A percentile compares a stretch with the other conserved stretches of the same genome.
These are phyloP conservation scores for Sporothrix inflata DNA, from an alignment of 2,329 filamentous ascomycete species.

Conservation along the genomic window DNA sequence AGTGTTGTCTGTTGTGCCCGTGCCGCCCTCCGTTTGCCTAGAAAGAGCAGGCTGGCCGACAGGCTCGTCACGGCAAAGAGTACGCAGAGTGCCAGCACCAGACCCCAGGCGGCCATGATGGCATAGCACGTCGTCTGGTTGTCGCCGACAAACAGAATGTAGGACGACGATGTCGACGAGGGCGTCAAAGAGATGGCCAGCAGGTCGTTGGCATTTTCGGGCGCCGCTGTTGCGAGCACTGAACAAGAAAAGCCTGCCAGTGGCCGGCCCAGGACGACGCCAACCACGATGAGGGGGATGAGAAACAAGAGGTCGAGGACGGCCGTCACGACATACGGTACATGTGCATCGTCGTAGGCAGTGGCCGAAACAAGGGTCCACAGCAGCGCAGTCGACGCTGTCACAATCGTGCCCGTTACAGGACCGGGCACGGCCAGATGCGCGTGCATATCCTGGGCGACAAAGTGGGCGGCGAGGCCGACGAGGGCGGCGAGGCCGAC, in stretches of 20 bases:
- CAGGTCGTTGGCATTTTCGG: conserved; percentile 51
- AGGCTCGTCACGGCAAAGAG: conserved; percentile 68
- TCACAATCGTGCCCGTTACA: conserved; percentile 75
- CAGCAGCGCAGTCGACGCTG: conserved; percentile 79
- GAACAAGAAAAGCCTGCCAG: conserved; percentile 77
- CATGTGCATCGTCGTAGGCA: conserved; percentile 59
- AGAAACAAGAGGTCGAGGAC: conserved; percentile 70
- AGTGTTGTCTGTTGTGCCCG: background rate
- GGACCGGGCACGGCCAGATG: conserved; percentile 70
- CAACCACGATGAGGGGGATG: conserved; percentile 76
- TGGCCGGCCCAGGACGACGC: conserved; percentile 77
- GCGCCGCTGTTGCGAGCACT: conserved; percentile 47
- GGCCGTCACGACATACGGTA: conserved; percentile 74
- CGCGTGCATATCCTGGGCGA: conserved; percentile 71
- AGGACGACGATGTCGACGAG: conserved; percentile 40
- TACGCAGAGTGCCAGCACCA: conserved; percentile 77
- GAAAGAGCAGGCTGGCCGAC: conserved; percentile 64
- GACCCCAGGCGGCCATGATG: conserved; percentile 85
- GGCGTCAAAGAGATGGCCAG: conserved; percentile 41
- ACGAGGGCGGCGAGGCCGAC: conserved; percentile 75
- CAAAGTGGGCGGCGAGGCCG: conserved; percentile 80
- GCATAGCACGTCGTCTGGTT: conserved; percentile 72
- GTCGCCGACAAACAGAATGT: conserved; percentile 54
- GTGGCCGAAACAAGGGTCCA: conserved; percentile 68
- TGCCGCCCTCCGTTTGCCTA: conserved; percentile 51